Conservation (phyloP, 345 rosid species). For the Noccaea caerulescens region DNA sequence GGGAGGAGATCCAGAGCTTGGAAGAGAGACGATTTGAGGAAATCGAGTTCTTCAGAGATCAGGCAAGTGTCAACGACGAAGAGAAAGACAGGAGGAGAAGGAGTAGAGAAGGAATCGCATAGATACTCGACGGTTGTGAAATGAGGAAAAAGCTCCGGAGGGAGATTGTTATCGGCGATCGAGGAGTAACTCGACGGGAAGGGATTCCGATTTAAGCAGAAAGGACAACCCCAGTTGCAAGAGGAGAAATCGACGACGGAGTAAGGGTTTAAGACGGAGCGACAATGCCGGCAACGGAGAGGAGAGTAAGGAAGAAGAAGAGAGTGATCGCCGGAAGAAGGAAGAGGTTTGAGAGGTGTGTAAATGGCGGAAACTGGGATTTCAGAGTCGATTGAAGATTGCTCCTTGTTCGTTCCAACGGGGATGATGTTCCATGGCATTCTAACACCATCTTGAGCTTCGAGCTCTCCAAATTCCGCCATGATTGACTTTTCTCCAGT, state of each 20-base stretch:
- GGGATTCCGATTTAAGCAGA: conserved; percentile 89
- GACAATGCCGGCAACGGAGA: conserved; percentile 90
- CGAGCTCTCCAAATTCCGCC: conserved; percentile 75
- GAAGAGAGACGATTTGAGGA: conserved; percentile 75
- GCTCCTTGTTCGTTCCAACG: conserved; percentile 61
- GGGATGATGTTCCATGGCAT: conserved; percentile 95
- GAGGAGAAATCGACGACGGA: conserved; percentile 79
- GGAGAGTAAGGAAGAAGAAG: conserved; percentile 77
- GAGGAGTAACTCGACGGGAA: conserved; percentile 80
- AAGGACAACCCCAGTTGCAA: conserved; percentile 90
- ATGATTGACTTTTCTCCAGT: conserved; percentile 28
- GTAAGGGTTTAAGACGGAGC: conserved; percentile 85
- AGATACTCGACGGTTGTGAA: conserved; percentile 86
- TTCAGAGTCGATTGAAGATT: conserved; percentile 58
- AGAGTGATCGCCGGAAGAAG: conserved; percentile 49
- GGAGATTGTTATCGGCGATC: conserved; percentile 77
- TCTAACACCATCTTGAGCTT: conserved; percentile 73
- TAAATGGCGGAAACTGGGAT: conserved; percentile 85
- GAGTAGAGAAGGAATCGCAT: conserved; percentile 48
- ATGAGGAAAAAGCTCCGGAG: conserved; percentile 90
- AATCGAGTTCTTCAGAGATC: conserved; percentile 82
- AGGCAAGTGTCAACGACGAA: conserved; percentile 87
- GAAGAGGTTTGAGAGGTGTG: conserved; percentile 70
- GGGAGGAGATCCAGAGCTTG: conserved; percentile 81
- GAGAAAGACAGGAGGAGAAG: conserved; percentile 66